A percentile compares a stretch with the other conserved stretches of the same genome.
These are phyloP conservation scores for Lactarius indigo DNA, from an alignment of 768 basidiomycete genomes.

Conservation along the genomic window DNA sequence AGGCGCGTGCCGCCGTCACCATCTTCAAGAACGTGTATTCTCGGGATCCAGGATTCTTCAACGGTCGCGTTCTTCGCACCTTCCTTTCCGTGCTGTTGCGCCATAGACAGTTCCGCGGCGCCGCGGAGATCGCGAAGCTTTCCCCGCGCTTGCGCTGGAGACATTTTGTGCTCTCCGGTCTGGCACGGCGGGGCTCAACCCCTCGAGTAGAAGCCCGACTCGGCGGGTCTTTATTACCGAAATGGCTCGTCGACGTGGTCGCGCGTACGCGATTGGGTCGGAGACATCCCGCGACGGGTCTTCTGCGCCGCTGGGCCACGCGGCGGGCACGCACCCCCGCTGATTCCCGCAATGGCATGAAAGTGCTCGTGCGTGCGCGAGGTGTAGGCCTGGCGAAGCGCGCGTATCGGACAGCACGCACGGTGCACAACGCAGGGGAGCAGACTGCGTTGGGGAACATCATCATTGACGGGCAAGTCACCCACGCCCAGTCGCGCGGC, in stretches of 20 bases:
- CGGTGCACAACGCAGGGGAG: slow-evolving; percentile 22
- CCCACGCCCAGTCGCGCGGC: slow-evolving; percentile 35
- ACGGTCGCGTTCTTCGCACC: slow-evolving; percentile 34
- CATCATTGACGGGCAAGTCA: slow-evolving; percentile 46
- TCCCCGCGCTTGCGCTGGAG: slow-evolving; percentile 31
- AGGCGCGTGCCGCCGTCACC: slow-evolving; percentile 36
- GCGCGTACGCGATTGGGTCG: slow-evolving; percentile 28
- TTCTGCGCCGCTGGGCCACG: slow-evolving; percentile 25
- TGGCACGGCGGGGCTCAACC: slow-evolving; percentile 6
- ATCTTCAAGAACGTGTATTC: slow-evolving; percentile 41
- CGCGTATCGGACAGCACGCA: slow-evolving; percentile 28
- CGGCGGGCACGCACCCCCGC: slow-evolving; percentile 10
- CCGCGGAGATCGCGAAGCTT: slow-evolving; percentile 29
- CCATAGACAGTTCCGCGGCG: slow-evolving; percentile 38
- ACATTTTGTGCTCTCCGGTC: slow-evolving; percentile 31
- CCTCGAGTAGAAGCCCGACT: slow-evolving; percentile 1
- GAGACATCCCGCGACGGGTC: slow-evolving; percentile 26
- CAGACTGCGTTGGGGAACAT: slow-evolving; percentile 53
- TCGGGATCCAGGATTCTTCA: slow-evolving; percentile 40
- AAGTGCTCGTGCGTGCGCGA: slow-evolving; percentile 13
- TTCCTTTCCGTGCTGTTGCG: slow-evolving; percentile 40
- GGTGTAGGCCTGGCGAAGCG: slow-evolving; percentile 10
- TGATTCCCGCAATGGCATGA: slow-evolving; percentile 12
- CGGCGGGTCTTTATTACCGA: neutral
- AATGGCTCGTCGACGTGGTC: slow-evolving; percentile 10